Conservation (phyloP, 2,329 filamentous ascomycete genomes). For the Xylaria sp. region DNA sequence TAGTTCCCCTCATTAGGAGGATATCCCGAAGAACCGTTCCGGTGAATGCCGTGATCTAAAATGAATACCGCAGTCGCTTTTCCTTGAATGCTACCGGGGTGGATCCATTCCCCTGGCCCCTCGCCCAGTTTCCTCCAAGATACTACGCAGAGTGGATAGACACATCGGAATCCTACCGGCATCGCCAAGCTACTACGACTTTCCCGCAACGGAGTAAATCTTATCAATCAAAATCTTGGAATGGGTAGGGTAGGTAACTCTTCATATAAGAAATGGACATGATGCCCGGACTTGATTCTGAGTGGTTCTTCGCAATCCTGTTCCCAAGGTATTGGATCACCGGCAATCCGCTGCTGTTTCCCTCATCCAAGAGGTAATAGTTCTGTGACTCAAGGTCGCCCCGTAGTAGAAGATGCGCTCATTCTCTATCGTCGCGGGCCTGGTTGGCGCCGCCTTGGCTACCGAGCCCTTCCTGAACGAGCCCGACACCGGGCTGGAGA, state of each 20-base stretch:
- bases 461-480: constrained; percentile 49
- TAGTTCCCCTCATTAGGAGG: too few species aligned
- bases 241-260: not conserved
- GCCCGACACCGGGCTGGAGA: constrained; percentile 45
- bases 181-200: not conserved
- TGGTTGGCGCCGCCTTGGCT: constrained; percentile 41
- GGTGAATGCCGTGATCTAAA: too few species aligned
- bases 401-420: not conserved
- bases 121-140: not conserved
- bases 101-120: not conserved
- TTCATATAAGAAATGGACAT: not conserved
- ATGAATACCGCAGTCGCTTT: too few species aligned
- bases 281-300: not conserved
- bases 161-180: not conserved
- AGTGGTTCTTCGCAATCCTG: not conserved
- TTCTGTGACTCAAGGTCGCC: not conserved
- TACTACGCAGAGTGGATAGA: not conserved
- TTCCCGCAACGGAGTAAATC: too few species aligned
- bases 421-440: constrained; percentile 24
- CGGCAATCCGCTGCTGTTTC: too few species aligned
- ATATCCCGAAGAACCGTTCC: too few species aligned
- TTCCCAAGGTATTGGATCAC: too few species aligned
- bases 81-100: not conserved
- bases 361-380: not conserved
- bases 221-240: not conserved